Conservation (phyloP, 345 rosid species). For the Physaria fendleri region DNA sequence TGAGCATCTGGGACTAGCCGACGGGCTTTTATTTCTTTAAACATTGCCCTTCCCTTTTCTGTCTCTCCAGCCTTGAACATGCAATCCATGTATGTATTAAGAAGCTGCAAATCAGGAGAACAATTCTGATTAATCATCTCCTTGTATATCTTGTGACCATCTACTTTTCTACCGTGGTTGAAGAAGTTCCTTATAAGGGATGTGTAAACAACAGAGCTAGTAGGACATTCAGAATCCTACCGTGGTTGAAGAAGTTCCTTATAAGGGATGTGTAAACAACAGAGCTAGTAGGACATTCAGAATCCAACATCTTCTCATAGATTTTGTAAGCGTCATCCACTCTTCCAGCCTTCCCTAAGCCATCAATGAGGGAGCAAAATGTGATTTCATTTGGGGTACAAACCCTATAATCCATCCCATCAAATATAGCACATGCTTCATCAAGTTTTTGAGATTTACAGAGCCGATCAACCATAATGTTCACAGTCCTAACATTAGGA, state of each 20-base stretch:
- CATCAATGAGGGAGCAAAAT: slow-evolving; percentile 86
- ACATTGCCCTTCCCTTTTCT: slow-evolving; percentile 75
- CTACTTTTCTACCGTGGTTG: slow-evolving; percentile 70
- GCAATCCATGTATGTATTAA: slow-evolving; percentile 91
- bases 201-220: slow-evolving; percentile 65
- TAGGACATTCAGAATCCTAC: slow-evolving; percentile 55
- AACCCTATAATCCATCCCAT: slow-evolving; percentile 65
- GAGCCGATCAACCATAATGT: slow-evolving; percentile 89
- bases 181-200: slow-evolving; percentile 84
- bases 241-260: slow-evolving; percentile 73
- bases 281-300: slow-evolving; percentile 48
- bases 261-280: slow-evolving; percentile 79
- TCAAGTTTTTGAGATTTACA: slow-evolving; percentile 85
- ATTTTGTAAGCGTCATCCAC: slow-evolving; percentile 83
- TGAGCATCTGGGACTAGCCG: slow-evolving; percentile 69
- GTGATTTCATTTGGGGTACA: slow-evolving; percentile 77
- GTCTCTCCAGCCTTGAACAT: slow-evolving; percentile 83
- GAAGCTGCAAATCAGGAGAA: slow-evolving; percentile 68
- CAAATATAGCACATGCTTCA: slow-evolving; percentile 71
- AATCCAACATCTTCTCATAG: slow-evolving; percentile 81
- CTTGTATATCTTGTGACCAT: slow-evolving; percentile 91
- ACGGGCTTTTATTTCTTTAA: slow-evolving; percentile 64
- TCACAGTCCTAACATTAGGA: slow-evolving; percentile 75
- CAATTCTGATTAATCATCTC: slow-evolving; percentile 70
- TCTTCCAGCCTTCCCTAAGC: slow-evolving; percentile 84